Base-by-base conservation (phyloP, 148 eudicot species). In the Rheum nobile region DNA sequence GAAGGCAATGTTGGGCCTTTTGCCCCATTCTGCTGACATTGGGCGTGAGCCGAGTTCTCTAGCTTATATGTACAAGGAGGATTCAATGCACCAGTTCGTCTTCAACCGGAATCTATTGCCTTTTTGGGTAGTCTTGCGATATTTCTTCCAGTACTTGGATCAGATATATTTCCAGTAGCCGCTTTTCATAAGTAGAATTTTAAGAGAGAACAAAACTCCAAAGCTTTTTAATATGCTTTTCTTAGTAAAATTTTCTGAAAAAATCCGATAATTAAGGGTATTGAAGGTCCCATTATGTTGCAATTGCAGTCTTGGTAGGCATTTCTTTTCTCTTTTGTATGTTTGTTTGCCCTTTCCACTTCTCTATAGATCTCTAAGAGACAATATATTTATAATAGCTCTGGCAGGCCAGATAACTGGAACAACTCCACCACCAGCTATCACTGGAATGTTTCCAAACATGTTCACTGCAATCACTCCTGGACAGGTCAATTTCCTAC, bases 21-120 rank as follows among this genome's bases (percentile, higher is more conserved):
- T 82, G 88, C 89, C 92, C 93, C 85, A 92, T 88, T 90, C 90
- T 88, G 99, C 93, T 89, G 97, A 88, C 92, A 88, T 85, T 88
- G 97, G 98, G 93, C 81, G 91, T 91, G 99, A 92, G 93, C 93
- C 86, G 93, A 87, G 93, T 82, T 90, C 96, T 92, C 86, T 90
- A 90, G 94, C 97, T 88, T 92, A 85, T 84, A 80, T 83, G 82
- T 88, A 79, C 94, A 83, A 90, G 88, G 94, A 83, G 91, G 92
- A 83, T 83, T 84, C 89, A 81, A 75, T 88, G 92, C 92, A 82
- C 85, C 83, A 79, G 87, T 88, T 85, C 92, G 85, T 91, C 97
- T 86, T 90, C 96, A 88, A 83, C 90, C 88, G 84, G 90, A 85
- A 85, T 85, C 85, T 88, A 83, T 81, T 90, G 93, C 90, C 85